Percentiles rank a stretch among this genome's conserved stretches.
Evolutionary conservation across 2,329 filamentous ascomycete genomes (phyloP).

Genomic region (Claviceps sp.): DNA sequence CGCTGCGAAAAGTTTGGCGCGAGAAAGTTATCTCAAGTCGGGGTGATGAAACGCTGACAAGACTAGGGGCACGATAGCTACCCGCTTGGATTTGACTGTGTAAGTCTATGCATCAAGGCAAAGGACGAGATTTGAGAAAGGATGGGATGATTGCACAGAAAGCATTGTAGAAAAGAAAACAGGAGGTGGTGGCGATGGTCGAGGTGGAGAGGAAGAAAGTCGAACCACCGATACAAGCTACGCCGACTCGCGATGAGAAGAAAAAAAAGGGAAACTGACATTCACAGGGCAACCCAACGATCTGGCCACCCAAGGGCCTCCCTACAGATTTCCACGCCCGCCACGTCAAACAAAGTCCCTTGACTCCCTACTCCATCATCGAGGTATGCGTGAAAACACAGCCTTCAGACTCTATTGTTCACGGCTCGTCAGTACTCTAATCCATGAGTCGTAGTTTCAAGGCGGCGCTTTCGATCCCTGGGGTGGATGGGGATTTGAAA

Average conservation of each 20-base stretch:
- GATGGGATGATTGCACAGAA: neutral
- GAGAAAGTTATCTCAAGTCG: neutral
- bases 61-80: conserved; percentile 23
- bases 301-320: conserved; percentile 48
- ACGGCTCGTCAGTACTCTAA: neutral
- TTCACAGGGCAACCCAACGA: conserved; percentile 23
- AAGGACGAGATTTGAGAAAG: neutral
- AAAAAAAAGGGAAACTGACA: neutral
- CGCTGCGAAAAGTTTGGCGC: conserved; percentile 1
- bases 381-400: conserved; percentile 24
- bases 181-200: neutral
- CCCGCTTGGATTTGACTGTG: conserved; percentile 32
- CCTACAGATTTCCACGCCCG: conserved; percentile 29
- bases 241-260: neutral
- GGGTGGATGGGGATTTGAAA: conserved; percentile 56
- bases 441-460: conserved; percentile 38
- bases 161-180: neutral
- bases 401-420: too few species aligned
- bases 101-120: conserved; percentile 3
- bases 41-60: conserved; percentile 1
- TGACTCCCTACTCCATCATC: conserved; percentile 51
- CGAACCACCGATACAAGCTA: too few species aligned
- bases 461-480: conserved; percentile 62
- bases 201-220: neutral
- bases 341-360: conserved; percentile 41